phyloP scores from a whole-genome alignment of 257 asterid species.

The Fraxinus anomala region DNA sequence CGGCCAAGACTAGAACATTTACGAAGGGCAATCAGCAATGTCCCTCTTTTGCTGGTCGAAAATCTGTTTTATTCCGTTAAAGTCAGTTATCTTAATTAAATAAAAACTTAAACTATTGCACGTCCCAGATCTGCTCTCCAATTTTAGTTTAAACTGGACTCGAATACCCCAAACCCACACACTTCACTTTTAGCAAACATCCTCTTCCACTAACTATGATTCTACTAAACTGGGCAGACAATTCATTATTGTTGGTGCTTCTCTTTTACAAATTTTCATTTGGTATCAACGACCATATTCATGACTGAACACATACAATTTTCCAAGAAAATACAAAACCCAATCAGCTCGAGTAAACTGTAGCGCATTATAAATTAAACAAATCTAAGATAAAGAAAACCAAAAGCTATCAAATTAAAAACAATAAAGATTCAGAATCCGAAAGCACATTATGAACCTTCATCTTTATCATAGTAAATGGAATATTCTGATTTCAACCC shows the following conservation, averaged over 20 bases:
- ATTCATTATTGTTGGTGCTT: no score
- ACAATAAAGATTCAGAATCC: no score
- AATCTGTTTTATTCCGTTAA: no score
- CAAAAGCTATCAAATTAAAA: background rate
- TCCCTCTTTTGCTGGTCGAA: no score
- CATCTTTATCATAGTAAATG: background rate
- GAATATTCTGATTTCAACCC: background rate
- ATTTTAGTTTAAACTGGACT: conserved; percentile 9
- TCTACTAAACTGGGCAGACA: no score
- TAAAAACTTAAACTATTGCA: conserved; percentile 19
- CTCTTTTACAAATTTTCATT: no score
- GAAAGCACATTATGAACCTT: background rate
- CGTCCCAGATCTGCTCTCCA: conserved; percentile 30
- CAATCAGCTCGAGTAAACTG: background rate
- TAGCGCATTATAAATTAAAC: background rate
- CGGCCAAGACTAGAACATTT: no score
- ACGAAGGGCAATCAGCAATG: no score
- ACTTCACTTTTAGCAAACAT: background rate
- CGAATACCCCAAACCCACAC: background rate
- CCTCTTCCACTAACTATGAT: conserved; percentile 11
- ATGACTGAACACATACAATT: no score
- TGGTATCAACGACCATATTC: no score
- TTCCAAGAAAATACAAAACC: conserved; percentile 9
- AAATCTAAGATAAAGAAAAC: background rate
- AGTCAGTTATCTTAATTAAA: no score